Evolutionary conservation across 768 basidiomycete genomes (phyloP), one percentile per base, ranked within the genome.

Genomic region (Tylopilus sp.): DNA sequence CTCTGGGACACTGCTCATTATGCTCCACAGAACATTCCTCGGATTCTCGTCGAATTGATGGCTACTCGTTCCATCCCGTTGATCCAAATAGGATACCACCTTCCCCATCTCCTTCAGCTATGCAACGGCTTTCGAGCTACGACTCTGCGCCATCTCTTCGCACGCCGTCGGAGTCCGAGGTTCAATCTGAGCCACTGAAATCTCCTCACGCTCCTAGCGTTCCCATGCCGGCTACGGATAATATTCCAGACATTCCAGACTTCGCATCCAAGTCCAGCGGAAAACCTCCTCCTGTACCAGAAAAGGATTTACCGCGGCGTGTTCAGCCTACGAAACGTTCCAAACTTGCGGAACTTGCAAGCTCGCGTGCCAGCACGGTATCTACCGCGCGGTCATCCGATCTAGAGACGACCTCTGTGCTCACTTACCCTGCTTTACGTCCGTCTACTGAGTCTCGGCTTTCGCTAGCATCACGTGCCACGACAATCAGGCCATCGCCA

Each of bases 381-480:
- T 66, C 66, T 54, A 82, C 79, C 59, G 83, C 85, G 22, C 72
- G 78, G 45, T 81, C 83, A 22, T 81, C 78, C 3, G 79, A 78
- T 53, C 53, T 81, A 38, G 73, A 80, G 30, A 72, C 80, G 0
- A 82, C 81, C 4, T 84, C 87, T 24, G 75, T 86, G n/a, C 80
- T 83, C 60, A 89, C 89, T 1, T 90, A 85, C 63, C 85, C 87
- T 22, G 76, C 64, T 17, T 74, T 89, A 55, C 83, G 88, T 17
- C 89, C 87, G n/a, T 77, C 84, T 25, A 65, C 82, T 3, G 76
- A 80, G 45, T 89, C 87, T 19, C 63, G 70, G 28, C 54, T 71
- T 45, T 72, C 70, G 36, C 45, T 66, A 12, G 63, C 58, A 50
- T 66, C 71, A 3, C 65, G 55, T 28, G 53, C 58, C 34, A 62